Conservation (phyloP, 2,329 filamentous ascomycete species). For the Pseudogymnoascus sp. region DNA sequence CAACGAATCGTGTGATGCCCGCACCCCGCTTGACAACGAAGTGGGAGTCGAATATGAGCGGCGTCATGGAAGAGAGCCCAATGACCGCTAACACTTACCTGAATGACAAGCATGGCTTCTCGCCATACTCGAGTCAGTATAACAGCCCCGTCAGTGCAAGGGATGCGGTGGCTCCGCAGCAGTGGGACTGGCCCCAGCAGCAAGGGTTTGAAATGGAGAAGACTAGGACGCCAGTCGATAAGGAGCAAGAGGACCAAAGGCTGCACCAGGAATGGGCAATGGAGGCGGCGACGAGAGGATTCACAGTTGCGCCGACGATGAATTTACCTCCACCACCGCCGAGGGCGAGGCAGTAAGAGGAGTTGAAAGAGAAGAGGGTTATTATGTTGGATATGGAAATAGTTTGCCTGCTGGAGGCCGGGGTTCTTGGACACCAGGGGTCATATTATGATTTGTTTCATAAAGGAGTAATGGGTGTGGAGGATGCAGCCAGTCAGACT, state of each 20-base stretch:
- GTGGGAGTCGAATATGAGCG: neutral
- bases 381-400: neutral
- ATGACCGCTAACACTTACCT: slow-evolving; percentile 30
- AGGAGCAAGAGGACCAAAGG: slow-evolving; percentile 5
- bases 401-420: neutral
- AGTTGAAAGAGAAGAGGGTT: neutral
- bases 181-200: slow-evolving; percentile 16
- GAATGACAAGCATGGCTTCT: slow-evolving; percentile 40
- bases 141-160: slow-evolving; percentile 41
- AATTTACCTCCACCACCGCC: neutral
- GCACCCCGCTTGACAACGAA: slow-evolving; percentile 15
- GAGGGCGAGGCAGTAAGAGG: neutral
- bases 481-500: neutral
- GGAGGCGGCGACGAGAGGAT: slow-evolving; percentile 9
- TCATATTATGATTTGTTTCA: slow-evolving; percentile 2
- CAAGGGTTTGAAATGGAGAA: slow-evolving; percentile 11
- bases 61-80: slow-evolving; percentile 19
- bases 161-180: slow-evolving; percentile 14
- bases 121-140: slow-evolving; percentile 52
- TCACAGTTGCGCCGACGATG: slow-evolving; percentile 9
- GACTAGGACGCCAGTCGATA: neutral
- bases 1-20: slow-evolving; percentile 32
- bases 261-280: slow-evolving; percentile 3
- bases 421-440: neutral
- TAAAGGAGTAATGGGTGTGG: slow-evolving; percentile 1